Conservation (phyloP, 1,284 basidiomycete genomes). For the Ganoderma meredithae region DNA sequence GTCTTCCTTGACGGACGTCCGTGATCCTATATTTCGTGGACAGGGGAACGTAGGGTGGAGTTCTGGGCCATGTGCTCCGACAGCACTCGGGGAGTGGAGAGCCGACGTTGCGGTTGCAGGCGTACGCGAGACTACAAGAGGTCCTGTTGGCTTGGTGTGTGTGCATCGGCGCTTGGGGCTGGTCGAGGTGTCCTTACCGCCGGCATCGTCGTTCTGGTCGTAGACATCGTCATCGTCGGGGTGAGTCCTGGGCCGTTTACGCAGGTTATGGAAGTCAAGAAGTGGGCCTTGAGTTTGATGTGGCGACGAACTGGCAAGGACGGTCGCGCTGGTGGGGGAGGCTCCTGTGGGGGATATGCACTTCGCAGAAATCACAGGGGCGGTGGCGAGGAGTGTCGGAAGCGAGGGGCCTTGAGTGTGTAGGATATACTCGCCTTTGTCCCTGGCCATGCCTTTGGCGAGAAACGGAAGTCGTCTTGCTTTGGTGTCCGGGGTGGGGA, state of each 20-base stretch:
- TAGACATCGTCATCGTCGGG: too few relatives aligned
- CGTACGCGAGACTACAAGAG: not conserved
- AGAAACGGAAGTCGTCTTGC: conserved; percentile 5
- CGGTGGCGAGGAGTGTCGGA: not conserved
- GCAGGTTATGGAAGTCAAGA: conserved; percentile 20
- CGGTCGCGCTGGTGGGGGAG: not conserved
- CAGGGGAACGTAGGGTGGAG: not conserved
- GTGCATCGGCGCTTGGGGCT: not conserved
- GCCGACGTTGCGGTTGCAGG: not conserved
- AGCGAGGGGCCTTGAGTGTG: not conserved
- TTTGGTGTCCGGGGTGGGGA: conserved; percentile 23
- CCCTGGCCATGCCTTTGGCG: not conserved
- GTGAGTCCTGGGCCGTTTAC: conserved; percentile 15
- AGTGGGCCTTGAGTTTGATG: conserved; percentile 10
- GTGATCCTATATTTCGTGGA: not conserved
- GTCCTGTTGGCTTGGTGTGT: not conserved
- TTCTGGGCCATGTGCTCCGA: not conserved
- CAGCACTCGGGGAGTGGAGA: not conserved
- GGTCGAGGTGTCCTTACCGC: not conserved
- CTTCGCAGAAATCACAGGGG: not conserved
- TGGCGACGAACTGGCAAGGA: not conserved
- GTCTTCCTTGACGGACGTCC: not conserved
- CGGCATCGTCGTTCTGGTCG: not conserved
- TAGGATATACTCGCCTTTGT: not conserved
- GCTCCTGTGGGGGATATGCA: not conserved